A percentile compares a stretch with the other conserved stretches of the same genome.
phyloP scores from a whole-genome alignment of 2,329 filamentous ascomycete species.

The Hortaea werneckii region DNA sequence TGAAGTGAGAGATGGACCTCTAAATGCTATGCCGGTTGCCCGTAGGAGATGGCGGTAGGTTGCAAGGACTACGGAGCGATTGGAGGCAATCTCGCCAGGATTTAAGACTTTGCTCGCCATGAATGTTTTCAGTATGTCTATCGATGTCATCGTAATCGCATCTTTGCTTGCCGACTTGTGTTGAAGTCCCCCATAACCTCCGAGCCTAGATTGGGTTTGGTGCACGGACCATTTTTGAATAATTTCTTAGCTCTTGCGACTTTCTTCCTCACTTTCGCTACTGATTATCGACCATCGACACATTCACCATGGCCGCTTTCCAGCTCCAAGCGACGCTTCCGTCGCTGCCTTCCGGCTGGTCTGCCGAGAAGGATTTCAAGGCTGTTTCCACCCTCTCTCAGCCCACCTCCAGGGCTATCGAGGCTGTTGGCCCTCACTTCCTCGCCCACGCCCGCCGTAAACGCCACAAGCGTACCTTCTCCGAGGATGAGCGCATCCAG shows the following conservation, averaged over 20 bases:
- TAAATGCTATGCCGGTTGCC: constrained; percentile 71
- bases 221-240: constrained; percentile 1
- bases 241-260: background rate
- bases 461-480: constrained; percentile 90
- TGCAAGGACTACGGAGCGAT: constrained; percentile 51
- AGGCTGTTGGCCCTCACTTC: constrained; percentile 95
- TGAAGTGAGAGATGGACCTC: constrained; percentile 20
- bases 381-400: constrained; percentile 64
- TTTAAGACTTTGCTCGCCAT: constrained; percentile 11
- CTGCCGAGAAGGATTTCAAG: constrained; percentile 87
- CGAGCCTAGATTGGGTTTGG: background rate
- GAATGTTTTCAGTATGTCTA: constrained; percentile 3
- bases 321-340: constrained; percentile 60
- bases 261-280: background rate
- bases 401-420: constrained; percentile 76
- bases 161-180: background rate
- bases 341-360: constrained; percentile 68
- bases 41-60: constrained; percentile 78
- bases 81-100: constrained; percentile 15
- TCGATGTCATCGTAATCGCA: background rate
- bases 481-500: constrained; percentile 95
- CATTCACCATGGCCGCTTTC: constrained; percentile 33
- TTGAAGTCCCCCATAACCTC: background rate
- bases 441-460: constrained; percentile 88
- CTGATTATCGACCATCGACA: background rate